Percentiles rank a stretch among this genome's conserved stretches.
These are phyloP conservation scores for Beauveria bassiana DNA, from an alignment of 2,329 filamentous ascomycete genomes.

Conservation along the genomic window DNA sequence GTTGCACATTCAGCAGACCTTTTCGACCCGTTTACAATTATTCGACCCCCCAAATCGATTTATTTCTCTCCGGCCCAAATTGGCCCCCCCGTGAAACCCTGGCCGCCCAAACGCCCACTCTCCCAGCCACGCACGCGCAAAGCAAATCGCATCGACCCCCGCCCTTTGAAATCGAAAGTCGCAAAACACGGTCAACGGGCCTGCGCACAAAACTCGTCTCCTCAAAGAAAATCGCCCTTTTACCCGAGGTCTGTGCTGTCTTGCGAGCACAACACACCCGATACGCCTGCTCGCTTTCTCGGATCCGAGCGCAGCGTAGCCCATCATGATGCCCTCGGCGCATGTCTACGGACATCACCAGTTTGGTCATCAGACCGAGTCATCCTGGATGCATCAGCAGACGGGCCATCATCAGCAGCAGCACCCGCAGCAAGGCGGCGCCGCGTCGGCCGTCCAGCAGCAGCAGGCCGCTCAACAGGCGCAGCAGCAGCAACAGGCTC, in stretches of 20 bases:
- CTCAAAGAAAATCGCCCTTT: neutral
- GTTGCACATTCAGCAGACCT: neutral
- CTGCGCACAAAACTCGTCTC: too few relatives aligned
- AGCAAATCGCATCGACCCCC: neutral
- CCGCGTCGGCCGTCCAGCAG: conserved; percentile 44
- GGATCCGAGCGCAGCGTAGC: neutral
- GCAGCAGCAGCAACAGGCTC: neutral
- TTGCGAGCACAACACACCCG: neutral
- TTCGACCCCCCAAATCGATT: too few relatives aligned
- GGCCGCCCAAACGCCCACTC: neutral
- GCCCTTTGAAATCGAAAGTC: neutral
- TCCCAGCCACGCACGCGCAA: neutral
- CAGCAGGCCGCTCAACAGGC: conserved; percentile 26
- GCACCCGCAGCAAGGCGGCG: conserved; percentile 45
- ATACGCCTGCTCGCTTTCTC: neutral
- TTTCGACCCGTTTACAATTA: neutral
- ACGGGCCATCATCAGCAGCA: conserved; percentile 46
- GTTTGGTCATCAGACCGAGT: conserved; percentile 54
- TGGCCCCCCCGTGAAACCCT: too few relatives aligned
- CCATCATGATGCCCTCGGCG: conserved; percentile 51
- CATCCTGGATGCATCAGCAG: conserved; percentile 62
- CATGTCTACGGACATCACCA: conserved; percentile 63
- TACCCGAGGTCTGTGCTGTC: neutral
- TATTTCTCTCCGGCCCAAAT: too few relatives aligned
- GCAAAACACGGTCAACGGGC: neutral